These are phyloP conservation scores for Puccinia horiana DNA, from an alignment of 1,284 basidiomycete genomes.

Conservation along the genomic window DNA sequence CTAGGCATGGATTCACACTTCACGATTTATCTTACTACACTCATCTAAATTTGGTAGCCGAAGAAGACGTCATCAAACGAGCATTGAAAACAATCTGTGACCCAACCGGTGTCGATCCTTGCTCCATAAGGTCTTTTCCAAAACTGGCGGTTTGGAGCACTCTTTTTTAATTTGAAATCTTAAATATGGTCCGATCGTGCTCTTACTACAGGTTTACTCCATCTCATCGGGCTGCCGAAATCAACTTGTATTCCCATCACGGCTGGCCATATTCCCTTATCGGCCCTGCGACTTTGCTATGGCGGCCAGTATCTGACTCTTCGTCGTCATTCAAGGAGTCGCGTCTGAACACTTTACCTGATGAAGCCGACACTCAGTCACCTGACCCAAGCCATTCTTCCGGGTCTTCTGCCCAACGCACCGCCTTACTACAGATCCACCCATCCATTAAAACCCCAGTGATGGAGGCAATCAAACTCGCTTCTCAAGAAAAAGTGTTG, in stretches of 20 bases:
- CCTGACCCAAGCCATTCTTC: not conserved
- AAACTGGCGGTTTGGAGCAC: not conserved
- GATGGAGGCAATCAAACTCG: conserved; percentile 29
- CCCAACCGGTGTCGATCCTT: conserved; percentile 36
- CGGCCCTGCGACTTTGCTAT: conserved; percentile 72
- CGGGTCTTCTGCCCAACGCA: conserved; percentile 9
- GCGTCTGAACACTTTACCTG: conserved; percentile 15
- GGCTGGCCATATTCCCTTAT: conserved; percentile 72
- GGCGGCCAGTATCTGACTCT: conserved; percentile 63
- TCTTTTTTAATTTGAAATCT: not conserved
- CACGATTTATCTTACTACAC: conserved; percentile 84
- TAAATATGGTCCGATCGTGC: not conserved
- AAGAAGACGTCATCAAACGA: conserved; percentile 64
- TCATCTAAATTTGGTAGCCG: conserved; percentile 72
- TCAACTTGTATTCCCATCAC: conserved; percentile 56
- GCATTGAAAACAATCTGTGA: conserved; percentile 62
- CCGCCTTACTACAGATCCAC: conserved; percentile 41
- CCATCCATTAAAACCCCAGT: conserved; percentile 36
- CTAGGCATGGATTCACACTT: conserved; percentile 73
- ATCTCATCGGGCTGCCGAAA: conserved; percentile 58
- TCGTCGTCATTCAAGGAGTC: not conserved
- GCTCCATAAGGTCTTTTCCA: conserved; percentile 39
- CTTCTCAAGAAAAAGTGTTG: not conserved
- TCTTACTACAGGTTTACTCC: conserved; percentile 64
- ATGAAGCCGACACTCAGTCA: conserved; percentile 53